Conservation (phyloP, 768 basidiomycete genomes). For the Mycena alexandri region DNA sequence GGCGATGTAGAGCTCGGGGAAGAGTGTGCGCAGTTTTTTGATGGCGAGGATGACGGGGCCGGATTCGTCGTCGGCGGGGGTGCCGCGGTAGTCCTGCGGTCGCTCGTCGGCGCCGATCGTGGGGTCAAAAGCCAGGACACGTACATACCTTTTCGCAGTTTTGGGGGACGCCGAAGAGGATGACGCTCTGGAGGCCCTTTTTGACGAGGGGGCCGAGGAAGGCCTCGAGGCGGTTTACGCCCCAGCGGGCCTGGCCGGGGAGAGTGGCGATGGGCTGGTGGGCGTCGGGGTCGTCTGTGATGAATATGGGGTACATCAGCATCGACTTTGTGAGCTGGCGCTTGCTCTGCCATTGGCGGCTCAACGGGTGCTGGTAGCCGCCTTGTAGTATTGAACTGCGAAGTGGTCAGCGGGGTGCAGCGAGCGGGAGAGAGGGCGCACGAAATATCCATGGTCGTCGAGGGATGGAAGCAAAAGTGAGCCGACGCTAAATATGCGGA, state of each 20-base stretch:
- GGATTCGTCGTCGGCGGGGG: constrained; percentile 88
- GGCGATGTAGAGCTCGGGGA: constrained; percentile 89
- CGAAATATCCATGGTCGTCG: constrained; percentile 58
- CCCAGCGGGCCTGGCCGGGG: constrained; percentile 94
- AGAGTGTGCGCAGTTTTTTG: constrained; percentile 78
- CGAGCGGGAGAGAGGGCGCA: constrained; percentile 43
- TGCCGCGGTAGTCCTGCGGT: constrained; percentile 82
- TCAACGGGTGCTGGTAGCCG: constrained; percentile 92
- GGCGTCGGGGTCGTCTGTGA: constrained; percentile 94
- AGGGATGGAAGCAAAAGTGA: constrained; percentile 1
- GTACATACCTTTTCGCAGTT: constrained; percentile 76
- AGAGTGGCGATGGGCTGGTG: constrained; percentile 80
- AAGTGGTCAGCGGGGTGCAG: constrained; percentile 20
- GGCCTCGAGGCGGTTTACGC: constrained; percentile 89
- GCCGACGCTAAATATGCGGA: neutral
- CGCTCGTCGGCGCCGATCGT: neutral
- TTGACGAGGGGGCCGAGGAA: constrained; percentile 90
- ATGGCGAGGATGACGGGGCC: constrained; percentile 98
- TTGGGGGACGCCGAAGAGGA: constrained; percentile 93
- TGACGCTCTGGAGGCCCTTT: constrained; percentile 92
- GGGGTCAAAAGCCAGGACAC: constrained; percentile 5
- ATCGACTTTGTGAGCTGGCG: constrained; percentile 88
- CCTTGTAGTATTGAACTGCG: constrained; percentile 86
- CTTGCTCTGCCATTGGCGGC: constrained; percentile 89
- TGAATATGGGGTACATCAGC: constrained; percentile 99